Conservation (phyloP, 2,329 filamentous ascomycete genomes). For the Trichoderma oligosporum region DNA sequence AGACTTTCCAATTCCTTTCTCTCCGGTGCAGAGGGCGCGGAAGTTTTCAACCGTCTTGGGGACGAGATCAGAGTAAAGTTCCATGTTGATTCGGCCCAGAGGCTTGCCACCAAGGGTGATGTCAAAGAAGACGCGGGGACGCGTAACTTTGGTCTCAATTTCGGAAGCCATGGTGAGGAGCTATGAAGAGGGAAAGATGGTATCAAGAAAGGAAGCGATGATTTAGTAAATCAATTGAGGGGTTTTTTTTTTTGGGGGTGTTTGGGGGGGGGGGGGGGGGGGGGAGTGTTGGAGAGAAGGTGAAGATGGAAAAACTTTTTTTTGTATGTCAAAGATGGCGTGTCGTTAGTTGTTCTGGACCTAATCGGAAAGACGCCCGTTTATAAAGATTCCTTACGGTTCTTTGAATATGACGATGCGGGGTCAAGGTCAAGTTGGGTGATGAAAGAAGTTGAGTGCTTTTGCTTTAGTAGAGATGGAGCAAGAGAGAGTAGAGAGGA, state of each 20-base stretch:
- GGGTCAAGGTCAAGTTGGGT: slow-evolving; percentile 12
- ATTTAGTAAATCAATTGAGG: not conserved
- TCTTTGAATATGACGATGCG: slow-evolving; percentile 10
- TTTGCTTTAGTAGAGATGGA: not conserved
- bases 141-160: slow-evolving; percentile 47
- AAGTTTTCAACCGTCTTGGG: slow-evolving; percentile 98
- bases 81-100: slow-evolving; percentile 78
- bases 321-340: not conserved
- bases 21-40: slow-evolving; percentile 86
- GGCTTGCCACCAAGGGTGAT: slow-evolving; percentile 72
- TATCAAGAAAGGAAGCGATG: not conserved
- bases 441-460: not conserved
- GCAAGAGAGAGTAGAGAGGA: too few relatives aligned
- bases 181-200: not conserved
- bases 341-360: too few relatives aligned
- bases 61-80: slow-evolving; percentile 73
- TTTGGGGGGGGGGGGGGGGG: not conserved
- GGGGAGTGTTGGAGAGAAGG: too few relatives aligned
- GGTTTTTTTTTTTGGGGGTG: too few relatives aligned
- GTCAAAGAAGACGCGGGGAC: slow-evolving; percentile 89
- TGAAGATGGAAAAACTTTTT: not conserved
- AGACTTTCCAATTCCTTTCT: slow-evolving; percentile 78
- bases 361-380: not conserved
- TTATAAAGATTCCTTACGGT: slow-evolving; percentile 2
- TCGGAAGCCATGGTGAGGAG: slow-evolving; percentile 40